These are phyloP conservation scores for Thermothelomyces thermophilus DNA, from an alignment of 2,329 filamentous ascomycete genomes.

Conservation along the genomic window DNA sequence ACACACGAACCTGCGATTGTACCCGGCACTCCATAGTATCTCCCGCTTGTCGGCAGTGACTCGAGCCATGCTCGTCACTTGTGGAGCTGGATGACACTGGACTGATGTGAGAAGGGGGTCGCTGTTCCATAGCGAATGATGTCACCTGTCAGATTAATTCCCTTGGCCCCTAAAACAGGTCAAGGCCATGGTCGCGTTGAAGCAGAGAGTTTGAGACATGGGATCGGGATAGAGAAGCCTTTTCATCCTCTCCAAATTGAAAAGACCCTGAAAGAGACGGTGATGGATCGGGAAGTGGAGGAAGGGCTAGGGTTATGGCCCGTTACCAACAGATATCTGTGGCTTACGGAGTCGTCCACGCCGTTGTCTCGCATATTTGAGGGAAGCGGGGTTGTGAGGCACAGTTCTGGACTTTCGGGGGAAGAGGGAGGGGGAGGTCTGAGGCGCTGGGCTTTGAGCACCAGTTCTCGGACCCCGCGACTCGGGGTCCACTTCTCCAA, in stretches of 20 bases:
- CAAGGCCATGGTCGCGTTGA: neutral
- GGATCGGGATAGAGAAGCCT: too few species aligned
- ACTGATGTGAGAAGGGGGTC: conserved; percentile 12
- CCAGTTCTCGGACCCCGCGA: neutral
- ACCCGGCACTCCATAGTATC: too few species aligned
- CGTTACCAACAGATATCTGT: conserved; percentile 1
- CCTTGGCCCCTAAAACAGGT: neutral
- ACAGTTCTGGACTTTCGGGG: neutral
- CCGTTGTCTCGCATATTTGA: neutral
- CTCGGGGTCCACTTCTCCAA: neutral
- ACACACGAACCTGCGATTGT: too few species aligned
- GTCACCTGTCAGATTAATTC: conserved; percentile 12
- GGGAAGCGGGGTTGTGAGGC: conserved; percentile 13
- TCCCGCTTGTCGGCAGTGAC: too few species aligned
- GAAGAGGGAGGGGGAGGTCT: neutral
- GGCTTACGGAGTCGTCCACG: neutral
- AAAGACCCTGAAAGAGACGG: neutral
- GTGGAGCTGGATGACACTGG: conserved; percentile 14
- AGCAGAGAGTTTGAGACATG: neutral
- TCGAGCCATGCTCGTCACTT: conserved; percentile 5
- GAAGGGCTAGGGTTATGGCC: conserved; percentile 3
- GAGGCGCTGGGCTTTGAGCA: neutral
- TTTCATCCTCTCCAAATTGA: neutral
- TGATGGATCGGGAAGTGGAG: neutral
- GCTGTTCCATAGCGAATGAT: conserved; percentile 17